Evolutionary conservation across 169 alveolate genomes (phyloP).

Genomic region (Toxoplasma gondii): DNA sequence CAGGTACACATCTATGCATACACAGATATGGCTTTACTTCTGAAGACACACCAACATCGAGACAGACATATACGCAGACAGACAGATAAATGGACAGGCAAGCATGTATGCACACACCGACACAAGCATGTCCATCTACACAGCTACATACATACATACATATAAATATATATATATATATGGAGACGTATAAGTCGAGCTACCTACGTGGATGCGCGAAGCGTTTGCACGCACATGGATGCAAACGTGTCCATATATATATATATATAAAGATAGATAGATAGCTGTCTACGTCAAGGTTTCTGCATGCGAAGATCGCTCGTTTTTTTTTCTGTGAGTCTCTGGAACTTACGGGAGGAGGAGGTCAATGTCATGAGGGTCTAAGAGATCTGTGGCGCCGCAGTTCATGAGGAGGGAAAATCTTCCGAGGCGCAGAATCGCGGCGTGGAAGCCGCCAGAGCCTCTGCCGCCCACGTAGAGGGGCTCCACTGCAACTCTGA

Average conservation of each 20-base stretch:
- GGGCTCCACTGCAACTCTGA: slow-evolving; percentile 21
- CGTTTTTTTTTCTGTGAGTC: not conserved
- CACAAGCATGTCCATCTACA: too few species aligned
- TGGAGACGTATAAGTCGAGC: too few species aligned
- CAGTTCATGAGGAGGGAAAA: not conserved
- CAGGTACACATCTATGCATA: too few species aligned
- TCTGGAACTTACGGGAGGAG: not conserved
- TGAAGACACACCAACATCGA: not conserved
- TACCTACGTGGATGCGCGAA: too few species aligned
- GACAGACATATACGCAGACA: not conserved
- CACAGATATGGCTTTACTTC: not conserved
- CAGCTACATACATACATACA: too few species aligned
- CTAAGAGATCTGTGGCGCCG: not conserved
- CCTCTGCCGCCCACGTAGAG: not conserved
- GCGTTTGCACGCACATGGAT: too few species aligned
- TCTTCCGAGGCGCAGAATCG: not conserved
- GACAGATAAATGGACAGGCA: not conserved
- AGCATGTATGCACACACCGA: too few species aligned
- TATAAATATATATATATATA: too few species aligned
- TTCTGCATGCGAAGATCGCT: too few species aligned
- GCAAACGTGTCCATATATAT: too few species aligned
- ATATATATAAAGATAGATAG: too few species aligned
- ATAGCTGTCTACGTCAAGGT: too few species aligned
- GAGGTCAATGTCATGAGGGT: not conserved
- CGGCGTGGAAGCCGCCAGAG: not conserved